Evolutionary conservation across 163 green algal species (phyloP).

Genomic region (Coccomyxa subellipsoidea): DNA sequence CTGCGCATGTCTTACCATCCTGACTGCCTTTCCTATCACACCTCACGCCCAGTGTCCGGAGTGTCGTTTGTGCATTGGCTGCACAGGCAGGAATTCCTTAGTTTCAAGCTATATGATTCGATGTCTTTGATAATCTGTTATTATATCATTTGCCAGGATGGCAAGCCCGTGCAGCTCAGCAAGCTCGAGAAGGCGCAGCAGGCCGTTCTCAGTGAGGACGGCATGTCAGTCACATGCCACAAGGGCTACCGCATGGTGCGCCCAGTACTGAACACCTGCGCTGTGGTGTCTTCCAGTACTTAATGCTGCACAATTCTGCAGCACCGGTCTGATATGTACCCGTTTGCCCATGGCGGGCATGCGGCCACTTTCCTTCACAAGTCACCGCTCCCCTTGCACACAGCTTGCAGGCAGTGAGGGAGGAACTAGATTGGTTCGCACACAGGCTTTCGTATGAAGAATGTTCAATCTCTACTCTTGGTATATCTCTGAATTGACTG

Average conservation of each 20-base stretch:
- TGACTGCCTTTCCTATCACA: too few relatives aligned
- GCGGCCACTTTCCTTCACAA: too few relatives aligned
- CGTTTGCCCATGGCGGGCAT: not conserved
- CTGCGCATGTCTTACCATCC: too few relatives aligned
- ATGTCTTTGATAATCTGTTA: too few relatives aligned
- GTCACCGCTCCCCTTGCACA: not conserved
- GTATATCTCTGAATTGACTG: not conserved
- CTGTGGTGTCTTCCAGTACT: not conserved
- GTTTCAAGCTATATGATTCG: too few relatives aligned
- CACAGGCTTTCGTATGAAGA: not conserved
- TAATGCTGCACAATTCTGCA: too few relatives aligned
- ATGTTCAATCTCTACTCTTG: not conserved
- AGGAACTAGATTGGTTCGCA: not conserved
- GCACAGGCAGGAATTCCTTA: too few relatives aligned
- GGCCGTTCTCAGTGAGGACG: slow-evolving; percentile 46
- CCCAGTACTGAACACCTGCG: not conserved
- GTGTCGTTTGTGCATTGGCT: too few relatives aligned
- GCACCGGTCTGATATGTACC: not conserved
- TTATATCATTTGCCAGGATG: too few relatives aligned
- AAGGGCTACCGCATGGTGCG: slow-evolving; percentile 70
- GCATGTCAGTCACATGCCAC: slow-evolving; percentile 50
- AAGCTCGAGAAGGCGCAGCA: slow-evolving; percentile 35
- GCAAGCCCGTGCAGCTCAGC: slow-evolving; percentile 40
- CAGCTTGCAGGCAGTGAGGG: not conserved
- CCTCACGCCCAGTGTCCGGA: too few relatives aligned